Base-by-base conservation (phyloP, 169 alveolate species). In the Babesia ovis region DNA sequence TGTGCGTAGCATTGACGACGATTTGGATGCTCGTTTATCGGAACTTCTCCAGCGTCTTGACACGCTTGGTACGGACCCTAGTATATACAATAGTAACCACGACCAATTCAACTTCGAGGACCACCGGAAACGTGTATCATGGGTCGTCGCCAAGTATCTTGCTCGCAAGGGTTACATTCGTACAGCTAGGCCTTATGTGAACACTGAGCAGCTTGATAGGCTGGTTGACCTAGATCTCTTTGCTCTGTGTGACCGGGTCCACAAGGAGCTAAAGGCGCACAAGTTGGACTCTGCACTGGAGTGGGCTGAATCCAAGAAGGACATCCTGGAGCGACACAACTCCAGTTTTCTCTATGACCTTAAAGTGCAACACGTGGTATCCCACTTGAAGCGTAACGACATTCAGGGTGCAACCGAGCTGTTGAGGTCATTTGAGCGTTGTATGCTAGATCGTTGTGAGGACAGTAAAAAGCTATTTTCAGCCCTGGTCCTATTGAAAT, bases 61-160 rank as follows among this genome's bases (percentile, higher is more conserved):
- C n/a, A 55, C 27, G 25, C 55, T 81, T n/a, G 48, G 41, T 25
- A 42, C 12, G 34, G 84, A 71, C 54, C 85, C 79, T 18, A 41
- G 22, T 11, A 29, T 64, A 27, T 16, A 37, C 31, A 81, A 31
- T 20, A 51, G 41, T 14, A 39, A 60, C 39, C 27, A 31, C 25
- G 72, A 42, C 27, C 22, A 25, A 14, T 71, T 72, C 45, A 22
- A 25, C 16, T 71, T 81, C 56, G 84, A 72, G n/a, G 43, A 69
- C 6, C 67, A 71, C 39, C 60, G 85, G 31, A 71, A 73, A 54
- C 58, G 89, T 23, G 80, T 81, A 16, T 60, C 85, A 0, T 81
- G 89, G 89, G 42, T 72, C 9, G 64, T 72, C 12, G 53, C 71
- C 27, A 84, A 81, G 32, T 81, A 71, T 45, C 68, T 81, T n/a